phyloP scores from a whole-genome alignment of 495 filamentous ascomycete genomes.

The Tuber borchii region DNA sequence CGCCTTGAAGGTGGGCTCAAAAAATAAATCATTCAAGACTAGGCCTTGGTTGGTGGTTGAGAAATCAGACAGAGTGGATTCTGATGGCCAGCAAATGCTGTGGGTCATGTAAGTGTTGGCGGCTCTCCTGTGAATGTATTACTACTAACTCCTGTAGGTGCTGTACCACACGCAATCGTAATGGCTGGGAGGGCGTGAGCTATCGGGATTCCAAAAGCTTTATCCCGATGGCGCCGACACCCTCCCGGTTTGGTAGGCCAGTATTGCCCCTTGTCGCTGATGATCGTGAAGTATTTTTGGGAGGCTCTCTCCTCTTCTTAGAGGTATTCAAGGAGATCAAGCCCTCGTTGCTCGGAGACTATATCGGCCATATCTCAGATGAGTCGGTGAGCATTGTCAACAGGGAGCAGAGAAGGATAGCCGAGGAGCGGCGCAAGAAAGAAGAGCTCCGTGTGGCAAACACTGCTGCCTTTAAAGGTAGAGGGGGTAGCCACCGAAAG shows the following conservation, averaged over 20 bases:
- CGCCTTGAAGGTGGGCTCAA: constrained; percentile 25
- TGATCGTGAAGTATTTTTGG: constrained; percentile 18
- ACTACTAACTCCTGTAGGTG: not conserved
- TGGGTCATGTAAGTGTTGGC: not conserved
- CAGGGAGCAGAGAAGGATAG: not conserved
- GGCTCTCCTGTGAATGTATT: not conserved
- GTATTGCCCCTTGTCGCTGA: constrained; percentile 17
- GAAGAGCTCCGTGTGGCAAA: not conserved
- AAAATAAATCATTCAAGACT: constrained; percentile 32
- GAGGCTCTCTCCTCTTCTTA: constrained; percentile 26
- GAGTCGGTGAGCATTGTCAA: not conserved
- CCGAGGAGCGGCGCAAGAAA: not conserved
- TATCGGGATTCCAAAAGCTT: constrained; percentile 19
- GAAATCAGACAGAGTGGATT: constrained; percentile 17
- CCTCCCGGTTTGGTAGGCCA: constrained; percentile 7
- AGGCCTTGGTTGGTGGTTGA: constrained; percentile 26
- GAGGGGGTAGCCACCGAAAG: not conserved
- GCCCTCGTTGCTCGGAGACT: constrained; percentile 17
- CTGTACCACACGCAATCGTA: constrained; percentile 26
- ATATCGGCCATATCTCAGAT: constrained; percentile 24
- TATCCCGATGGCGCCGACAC: constrained; percentile 27
- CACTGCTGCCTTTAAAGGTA: not conserved
- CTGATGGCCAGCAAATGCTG: constrained; percentile 6
- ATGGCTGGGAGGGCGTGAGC: constrained; percentile 23
- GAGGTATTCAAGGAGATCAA: constrained; percentile 26